Evolutionary conservation across 2,329 filamentous ascomycete genomes (phyloP).

Genomic region (Epichloe bromicola): DNA sequence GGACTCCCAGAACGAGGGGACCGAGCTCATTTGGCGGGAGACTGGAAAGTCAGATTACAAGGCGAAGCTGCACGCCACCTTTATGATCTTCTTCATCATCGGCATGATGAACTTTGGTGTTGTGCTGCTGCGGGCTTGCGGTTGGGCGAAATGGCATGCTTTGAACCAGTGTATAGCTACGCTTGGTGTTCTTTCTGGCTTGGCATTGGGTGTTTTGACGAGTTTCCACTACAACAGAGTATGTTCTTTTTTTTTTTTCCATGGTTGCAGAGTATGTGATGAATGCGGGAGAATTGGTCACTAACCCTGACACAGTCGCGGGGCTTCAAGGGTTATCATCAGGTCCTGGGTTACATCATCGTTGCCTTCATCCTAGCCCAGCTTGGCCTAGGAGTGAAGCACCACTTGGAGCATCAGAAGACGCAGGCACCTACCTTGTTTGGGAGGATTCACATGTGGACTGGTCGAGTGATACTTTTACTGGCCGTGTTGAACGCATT

Average conservation of each 20-base stretch:
- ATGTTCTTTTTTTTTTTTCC: conserved; percentile 14
- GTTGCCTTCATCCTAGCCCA: conserved; percentile 38
- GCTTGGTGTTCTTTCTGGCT: conserved; percentile 34
- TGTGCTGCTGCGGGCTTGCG: conserved; percentile 37
- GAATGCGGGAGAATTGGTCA: background rate
- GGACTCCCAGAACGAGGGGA: conserved; percentile 22
- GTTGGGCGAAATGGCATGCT: conserved; percentile 41
- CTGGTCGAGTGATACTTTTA: conserved; percentile 40
- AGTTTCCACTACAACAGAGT: conserved; percentile 44
- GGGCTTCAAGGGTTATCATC: conserved; percentile 39
- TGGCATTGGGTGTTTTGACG: conserved; percentile 38
- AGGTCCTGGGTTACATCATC: conserved; percentile 45
- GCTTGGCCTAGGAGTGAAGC: conserved; percentile 39
- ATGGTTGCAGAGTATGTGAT: background rate
- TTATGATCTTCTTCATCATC: conserved; percentile 45
- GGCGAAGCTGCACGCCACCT: conserved; percentile 30
- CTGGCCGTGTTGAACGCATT: conserved; percentile 44
- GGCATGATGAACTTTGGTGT: conserved; percentile 43
- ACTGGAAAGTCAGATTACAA: conserved; percentile 23
- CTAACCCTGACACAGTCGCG: conserved; percentile 28
- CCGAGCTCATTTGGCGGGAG: conserved; percentile 18
- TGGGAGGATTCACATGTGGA: conserved; percentile 41
- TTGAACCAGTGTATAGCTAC: conserved; percentile 38
- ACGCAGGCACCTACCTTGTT: conserved; percentile 36
- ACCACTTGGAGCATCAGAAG: conserved; percentile 40